Percentiles rank a stretch among this genome's conserved stretches.
These are phyloP conservation scores for Terfezia claveryi DNA, from an alignment of 495 filamentous ascomycete species.

Conservation along the genomic window DNA sequence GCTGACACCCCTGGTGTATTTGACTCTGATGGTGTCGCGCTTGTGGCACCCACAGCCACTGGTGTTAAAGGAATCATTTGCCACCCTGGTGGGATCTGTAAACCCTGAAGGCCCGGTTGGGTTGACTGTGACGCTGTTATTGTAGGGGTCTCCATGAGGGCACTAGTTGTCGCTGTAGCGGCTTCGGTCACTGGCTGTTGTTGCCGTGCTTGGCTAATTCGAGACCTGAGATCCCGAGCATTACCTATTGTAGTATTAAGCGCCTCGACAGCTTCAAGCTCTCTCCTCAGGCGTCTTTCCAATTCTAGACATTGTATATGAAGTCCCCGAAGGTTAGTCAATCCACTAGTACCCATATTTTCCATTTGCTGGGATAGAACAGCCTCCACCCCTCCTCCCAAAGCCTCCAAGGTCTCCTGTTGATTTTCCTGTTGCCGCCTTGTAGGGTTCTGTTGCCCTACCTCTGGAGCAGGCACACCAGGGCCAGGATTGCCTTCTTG, in stretches of 20 bases:
- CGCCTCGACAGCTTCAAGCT: background rate
- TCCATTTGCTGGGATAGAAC: background rate
- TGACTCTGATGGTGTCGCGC: background rate
- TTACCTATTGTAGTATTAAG: background rate
- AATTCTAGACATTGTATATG: background rate
- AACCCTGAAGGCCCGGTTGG: slow-evolving; percentile 3
- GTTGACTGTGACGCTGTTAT: background rate
- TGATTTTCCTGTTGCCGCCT: background rate
- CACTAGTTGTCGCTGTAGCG: background rate
- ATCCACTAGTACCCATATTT: background rate
- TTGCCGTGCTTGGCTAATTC: background rate
- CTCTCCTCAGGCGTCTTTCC: background rate
- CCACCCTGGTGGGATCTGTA: slow-evolving; percentile 16
- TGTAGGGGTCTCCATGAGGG: background rate
- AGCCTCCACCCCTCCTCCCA: no score
- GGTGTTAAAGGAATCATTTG: slow-evolving; percentile 15
- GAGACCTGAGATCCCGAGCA: background rate
- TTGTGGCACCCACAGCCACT: slow-evolving; percentile 2
- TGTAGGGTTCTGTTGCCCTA: background rate
- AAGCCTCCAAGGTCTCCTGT: background rate
- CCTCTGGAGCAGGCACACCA: background rate
- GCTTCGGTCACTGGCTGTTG: background rate
- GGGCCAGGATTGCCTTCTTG: background rate
- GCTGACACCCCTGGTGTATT: background rate
- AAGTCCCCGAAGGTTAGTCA: background rate